phyloP scores from a whole-genome alignment of 352 stramenopile species.

The Globisporangium uncinulatum region DNA sequence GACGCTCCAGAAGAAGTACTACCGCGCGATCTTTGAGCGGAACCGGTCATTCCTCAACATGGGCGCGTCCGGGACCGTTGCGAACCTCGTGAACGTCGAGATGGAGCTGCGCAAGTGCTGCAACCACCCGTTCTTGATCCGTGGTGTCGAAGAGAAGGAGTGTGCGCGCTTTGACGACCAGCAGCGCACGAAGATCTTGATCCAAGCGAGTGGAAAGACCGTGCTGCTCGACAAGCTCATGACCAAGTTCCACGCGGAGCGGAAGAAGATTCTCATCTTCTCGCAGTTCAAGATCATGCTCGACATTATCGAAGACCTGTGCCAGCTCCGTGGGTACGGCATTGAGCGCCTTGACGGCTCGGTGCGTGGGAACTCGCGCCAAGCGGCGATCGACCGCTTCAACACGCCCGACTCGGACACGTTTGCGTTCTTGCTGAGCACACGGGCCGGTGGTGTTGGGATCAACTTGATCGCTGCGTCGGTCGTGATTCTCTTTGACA shows the following conservation, averaged over 20 bases:
- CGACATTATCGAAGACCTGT: constrained; percentile 92
- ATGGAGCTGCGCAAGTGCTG: constrained; percentile 99
- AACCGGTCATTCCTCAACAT: constrained; percentile 92
- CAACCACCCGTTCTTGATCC: constrained; percentile 99
- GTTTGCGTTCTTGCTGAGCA: constrained; percentile 97
- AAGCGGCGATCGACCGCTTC: constrained; percentile 98
- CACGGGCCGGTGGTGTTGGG: constrained; percentile 95
- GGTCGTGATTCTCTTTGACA: constrained; percentile 90
- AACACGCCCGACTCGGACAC: constrained; percentile 91
- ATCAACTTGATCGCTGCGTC: constrained; percentile 94
- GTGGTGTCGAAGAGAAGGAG: constrained; percentile 97
- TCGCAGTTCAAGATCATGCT: constrained; percentile 99
- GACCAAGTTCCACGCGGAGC: constrained; percentile 94
- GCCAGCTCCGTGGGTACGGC: constrained; percentile 68
- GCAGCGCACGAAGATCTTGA: constrained; percentile 65
- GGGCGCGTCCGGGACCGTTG: constrained; percentile 86
- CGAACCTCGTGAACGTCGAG: constrained; percentile 98
- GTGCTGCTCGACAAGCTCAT: constrained; percentile 99
- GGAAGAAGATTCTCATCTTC: constrained; percentile 99
- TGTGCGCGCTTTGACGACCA: constrained; percentile 70
- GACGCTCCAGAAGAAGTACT: constrained; percentile 97
- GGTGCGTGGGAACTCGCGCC: constrained; percentile 94
- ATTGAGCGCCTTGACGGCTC: constrained; percentile 97
- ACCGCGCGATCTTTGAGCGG: constrained; percentile 98
- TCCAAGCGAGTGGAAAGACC: constrained; percentile 94